Percentiles rank a stretch among this genome's conserved stretches.
phyloP scores from a whole-genome alignment of 2,329 filamentous ascomycete genomes.

The Chaetomium sp. region DNA sequence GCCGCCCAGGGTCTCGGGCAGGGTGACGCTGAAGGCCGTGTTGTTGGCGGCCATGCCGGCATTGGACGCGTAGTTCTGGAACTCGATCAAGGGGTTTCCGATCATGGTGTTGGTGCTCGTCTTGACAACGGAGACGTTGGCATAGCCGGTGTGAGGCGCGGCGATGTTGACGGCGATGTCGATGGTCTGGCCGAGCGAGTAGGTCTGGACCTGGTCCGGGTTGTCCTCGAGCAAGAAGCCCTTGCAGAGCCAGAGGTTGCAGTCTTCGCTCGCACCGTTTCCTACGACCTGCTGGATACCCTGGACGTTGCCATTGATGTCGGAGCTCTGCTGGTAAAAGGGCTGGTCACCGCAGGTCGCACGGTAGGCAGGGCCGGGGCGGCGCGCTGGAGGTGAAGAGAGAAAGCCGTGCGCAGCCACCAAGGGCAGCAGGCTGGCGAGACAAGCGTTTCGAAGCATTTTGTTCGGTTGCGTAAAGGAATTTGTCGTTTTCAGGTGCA shows the following conservation, averaged over 20 bases:
- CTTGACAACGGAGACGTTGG: slow-evolving; percentile 18
- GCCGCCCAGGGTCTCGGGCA: slow-evolving; percentile 6
- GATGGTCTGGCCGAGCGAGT: slow-evolving; percentile 13
- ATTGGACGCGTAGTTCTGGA: slow-evolving; percentile 16
- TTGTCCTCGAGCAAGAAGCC: slow-evolving; percentile 16
- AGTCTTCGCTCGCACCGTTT: slow-evolving; percentile 1
- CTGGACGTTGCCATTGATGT: slow-evolving; percentile 16
- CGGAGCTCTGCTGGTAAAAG: slow-evolving; percentile 15
- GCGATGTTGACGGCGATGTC: slow-evolving; percentile 4
- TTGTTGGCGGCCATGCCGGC: slow-evolving; percentile 6
- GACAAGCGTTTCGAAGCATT: neutral
- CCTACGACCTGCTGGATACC: slow-evolving; percentile 14
- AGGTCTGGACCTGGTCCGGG: slow-evolving; percentile 8
- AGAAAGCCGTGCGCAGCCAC: slow-evolving; percentile 11
- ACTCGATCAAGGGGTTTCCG: slow-evolving; percentile 11
- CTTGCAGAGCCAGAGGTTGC: slow-evolving; percentile 22
- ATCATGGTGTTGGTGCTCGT: slow-evolving; percentile 17
- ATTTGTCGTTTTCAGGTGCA: neutral
- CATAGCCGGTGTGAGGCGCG: slow-evolving; percentile 14
- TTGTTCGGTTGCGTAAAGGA: neutral
- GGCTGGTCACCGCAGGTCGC: slow-evolving; percentile 13
- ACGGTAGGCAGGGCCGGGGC: neutral
- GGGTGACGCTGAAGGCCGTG: slow-evolving; percentile 8
- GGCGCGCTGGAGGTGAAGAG: slow-evolving; percentile 2
- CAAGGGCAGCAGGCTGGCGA: slow-evolving; percentile 12